A percentile compares a stretch with the other conserved stretches of the same genome.
phyloP scores from a whole-genome alignment of 352 stramenopile genomes.

The Phytopythium delawarense region DNA sequence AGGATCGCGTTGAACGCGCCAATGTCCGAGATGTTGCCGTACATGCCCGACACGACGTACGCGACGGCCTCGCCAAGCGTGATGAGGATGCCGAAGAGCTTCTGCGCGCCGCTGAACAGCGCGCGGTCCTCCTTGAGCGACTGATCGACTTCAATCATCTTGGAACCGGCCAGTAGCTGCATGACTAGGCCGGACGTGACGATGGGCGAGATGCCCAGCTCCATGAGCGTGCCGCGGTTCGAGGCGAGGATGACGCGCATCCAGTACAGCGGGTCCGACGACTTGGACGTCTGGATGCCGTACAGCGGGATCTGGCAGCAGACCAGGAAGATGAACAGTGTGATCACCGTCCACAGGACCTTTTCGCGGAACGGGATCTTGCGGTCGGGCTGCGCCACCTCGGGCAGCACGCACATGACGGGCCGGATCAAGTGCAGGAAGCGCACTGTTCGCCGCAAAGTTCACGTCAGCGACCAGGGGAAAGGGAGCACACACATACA shows the following conservation, averaged over 20 bases:
- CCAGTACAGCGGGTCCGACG: conserved; percentile 99
- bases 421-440: conserved; percentile 98
- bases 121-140: conserved; percentile 98
- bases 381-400: conserved; percentile 95
- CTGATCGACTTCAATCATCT: conserved; percentile 99
- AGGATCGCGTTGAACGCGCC: conserved; percentile 98
- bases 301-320: conserved; percentile 99
- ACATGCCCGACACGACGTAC: conserved; percentile 99
- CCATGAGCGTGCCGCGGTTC: conserved; percentile 98
- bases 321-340: conserved; percentile 99
- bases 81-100: conserved; percentile 99
- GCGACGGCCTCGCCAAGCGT: conserved; percentile 98
- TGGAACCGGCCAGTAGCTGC: conserved; percentile 96
- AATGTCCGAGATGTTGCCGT: conserved; percentile 97
- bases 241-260: conserved; percentile 99
- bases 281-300: conserved; percentile 98
- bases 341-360: conserved; percentile 99
- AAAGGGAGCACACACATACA: neutral
- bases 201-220: conserved; percentile 98
- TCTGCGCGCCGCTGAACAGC: conserved; percentile 98
- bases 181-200: conserved; percentile 99
- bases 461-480: neutral
- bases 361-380: conserved; percentile 99
- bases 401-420: conserved; percentile 98
- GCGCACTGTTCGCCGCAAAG: conserved; percentile 64